A percentile compares a stretch with the other conserved stretches of the same genome.
phyloP scores from a whole-genome alignment of 2,329 filamentous ascomycete species.

The Stenocarpella maydis region DNA sequence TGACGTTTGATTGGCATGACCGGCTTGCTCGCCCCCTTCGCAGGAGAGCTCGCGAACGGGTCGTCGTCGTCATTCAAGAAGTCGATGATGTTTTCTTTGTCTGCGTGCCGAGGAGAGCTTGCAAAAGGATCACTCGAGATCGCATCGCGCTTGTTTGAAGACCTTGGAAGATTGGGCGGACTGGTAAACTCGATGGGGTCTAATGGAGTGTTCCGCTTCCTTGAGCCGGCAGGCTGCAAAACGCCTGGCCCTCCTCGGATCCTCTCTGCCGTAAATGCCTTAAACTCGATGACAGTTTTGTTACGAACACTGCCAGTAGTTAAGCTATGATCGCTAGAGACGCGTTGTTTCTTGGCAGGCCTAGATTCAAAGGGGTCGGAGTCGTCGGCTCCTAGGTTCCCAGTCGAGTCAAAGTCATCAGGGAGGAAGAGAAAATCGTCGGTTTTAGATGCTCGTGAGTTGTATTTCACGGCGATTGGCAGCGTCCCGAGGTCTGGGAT shows the following conservation, averaged over 20 bases:
- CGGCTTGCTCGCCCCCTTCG: slow-evolving; percentile 29
- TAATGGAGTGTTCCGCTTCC: slow-evolving; percentile 31
- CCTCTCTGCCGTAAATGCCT: neutral
- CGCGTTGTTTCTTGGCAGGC: slow-evolving; percentile 44
- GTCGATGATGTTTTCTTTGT: slow-evolving; percentile 31
- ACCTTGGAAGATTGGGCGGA: slow-evolving; percentile 40
- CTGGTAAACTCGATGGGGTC: slow-evolving; percentile 50
- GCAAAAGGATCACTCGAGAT: slow-evolving; percentile 30
- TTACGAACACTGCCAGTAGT: neutral
- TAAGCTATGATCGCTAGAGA: slow-evolving; percentile 35
- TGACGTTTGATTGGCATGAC: slow-evolving; percentile 7
- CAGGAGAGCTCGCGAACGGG: slow-evolving; percentile 40
- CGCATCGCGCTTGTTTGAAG: slow-evolving; percentile 11
- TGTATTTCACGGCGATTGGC: neutral
- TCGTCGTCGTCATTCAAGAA: slow-evolving; percentile 32
- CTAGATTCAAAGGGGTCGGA: slow-evolving; percentile 33
- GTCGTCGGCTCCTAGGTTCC: slow-evolving; percentile 46
- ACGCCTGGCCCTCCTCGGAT: slow-evolving; percentile 9
- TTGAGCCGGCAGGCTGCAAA: slow-evolving; percentile 34
- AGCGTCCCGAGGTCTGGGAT: neutral
- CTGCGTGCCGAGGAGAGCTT: slow-evolving; percentile 20
- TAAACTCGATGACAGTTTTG: neutral
- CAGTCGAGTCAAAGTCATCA: slow-evolving; percentile 53
- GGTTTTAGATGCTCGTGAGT: neutral
- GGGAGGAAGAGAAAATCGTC: slow-evolving; percentile 46